Percentiles rank a stretch among this genome's conserved stretches.
Conservation (phyloP, 2,329 filamentous ascomycete genomes). For the Aureobasidium sp. region DNA sequence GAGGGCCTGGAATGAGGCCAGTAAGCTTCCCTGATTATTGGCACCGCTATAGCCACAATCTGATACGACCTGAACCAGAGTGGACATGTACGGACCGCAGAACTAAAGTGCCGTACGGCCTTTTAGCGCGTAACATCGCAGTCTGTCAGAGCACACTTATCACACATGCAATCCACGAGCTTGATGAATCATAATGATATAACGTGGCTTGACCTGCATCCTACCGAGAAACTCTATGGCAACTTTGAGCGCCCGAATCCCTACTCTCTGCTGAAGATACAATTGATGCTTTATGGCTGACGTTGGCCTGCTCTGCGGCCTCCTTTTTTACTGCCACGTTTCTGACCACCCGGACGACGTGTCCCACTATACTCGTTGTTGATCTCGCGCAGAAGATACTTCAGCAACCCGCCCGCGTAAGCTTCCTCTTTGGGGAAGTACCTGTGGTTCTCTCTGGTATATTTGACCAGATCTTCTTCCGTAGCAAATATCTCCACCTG, state of each 20-base stretch:
- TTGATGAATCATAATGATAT: background rate
- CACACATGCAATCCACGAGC: background rate
- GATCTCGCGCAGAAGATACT: constrained; percentile 14
- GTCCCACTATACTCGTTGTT: constrained; percentile 6
- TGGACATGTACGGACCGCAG: background rate
- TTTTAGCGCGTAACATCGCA: constrained; percentile 4
- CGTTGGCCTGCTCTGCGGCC: background rate
- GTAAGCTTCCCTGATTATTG: background rate
- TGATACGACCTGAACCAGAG: background rate
- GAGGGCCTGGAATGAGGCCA: background rate
- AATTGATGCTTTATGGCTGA: too few relatives aligned
- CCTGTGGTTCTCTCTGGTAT: constrained; percentile 2
- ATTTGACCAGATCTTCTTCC: constrained; percentile 9
- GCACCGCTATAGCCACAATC: background rate
- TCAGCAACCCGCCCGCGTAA: constrained; percentile 11
- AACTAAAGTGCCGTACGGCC: background rate
- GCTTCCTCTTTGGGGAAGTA: constrained; percentile 16
- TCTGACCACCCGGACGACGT: background rate
- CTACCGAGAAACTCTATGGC: background rate
- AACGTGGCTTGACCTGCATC: background rate
- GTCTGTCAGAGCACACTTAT: background rate
- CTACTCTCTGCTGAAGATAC: background rate
- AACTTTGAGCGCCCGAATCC: background rate
- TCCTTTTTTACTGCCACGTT: background rate
- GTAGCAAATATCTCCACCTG: constrained; percentile 8